phyloP scores from a whole-genome alignment of 306 rosid genomes.

The Astragalus glycyphyllos region DNA sequence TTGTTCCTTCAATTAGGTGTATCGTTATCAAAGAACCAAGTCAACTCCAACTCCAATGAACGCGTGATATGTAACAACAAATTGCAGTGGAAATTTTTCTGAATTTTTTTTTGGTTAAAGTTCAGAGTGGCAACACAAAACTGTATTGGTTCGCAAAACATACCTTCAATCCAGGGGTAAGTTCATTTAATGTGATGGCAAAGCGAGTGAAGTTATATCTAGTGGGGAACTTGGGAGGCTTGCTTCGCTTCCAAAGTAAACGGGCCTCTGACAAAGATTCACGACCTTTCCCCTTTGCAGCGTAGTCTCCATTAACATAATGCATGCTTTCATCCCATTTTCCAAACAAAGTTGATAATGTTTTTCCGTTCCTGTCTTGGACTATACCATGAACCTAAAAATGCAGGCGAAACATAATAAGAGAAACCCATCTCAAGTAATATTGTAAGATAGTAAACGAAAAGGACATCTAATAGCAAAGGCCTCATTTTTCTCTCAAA shows the following conservation, averaged over 20 bases:
- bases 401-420: constrained; percentile 25
- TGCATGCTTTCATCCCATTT: constrained; percentile 99
- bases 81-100: constrained; percentile 8
- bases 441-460: neutral
- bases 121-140: constrained; percentile 31
- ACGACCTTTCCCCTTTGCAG: constrained; percentile 81
- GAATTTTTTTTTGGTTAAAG: neutral
- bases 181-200: constrained; percentile 94
- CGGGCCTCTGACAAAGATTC: constrained; percentile 79
- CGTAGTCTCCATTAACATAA: constrained; percentile 78
- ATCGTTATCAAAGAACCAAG: constrained; percentile 2
- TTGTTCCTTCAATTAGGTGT: neutral
- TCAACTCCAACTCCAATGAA: constrained; percentile 25
- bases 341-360: constrained; percentile 87
- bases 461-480: constrained; percentile 12
- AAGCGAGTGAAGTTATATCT: constrained; percentile 95
- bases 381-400: constrained; percentile 85
- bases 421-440: constrained; percentile 23
- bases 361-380: constrained; percentile 86
- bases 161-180: constrained; percentile 92
- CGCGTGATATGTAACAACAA: constrained; percentile 7
- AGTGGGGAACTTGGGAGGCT: constrained; percentile 74
- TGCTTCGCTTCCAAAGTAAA: constrained; percentile 92
- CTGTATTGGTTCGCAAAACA: constrained; percentile 38
- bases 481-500: constrained; percentile 14